phyloP scores from a whole-genome alignment of 1,139 yeast species.

The Geotrichum reessii region DNA sequence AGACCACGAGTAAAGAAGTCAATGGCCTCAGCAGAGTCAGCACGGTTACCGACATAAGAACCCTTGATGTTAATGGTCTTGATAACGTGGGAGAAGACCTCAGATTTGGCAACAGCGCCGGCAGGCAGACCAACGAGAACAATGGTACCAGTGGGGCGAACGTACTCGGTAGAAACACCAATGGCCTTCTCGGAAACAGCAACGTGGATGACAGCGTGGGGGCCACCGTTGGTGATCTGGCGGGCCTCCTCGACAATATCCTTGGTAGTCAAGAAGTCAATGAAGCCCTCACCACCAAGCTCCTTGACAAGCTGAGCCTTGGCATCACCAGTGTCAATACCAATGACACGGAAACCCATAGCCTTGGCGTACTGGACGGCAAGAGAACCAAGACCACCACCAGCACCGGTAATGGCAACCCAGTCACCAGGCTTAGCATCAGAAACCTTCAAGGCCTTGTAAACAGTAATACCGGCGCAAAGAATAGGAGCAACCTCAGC shows the following conservation, averaged over 20 bases:
- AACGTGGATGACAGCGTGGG: constrained; percentile 75
- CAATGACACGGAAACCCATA: constrained; percentile 73
- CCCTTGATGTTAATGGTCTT: constrained; percentile 62
- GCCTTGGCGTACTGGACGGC: constrained; percentile 80
- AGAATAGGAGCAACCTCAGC: constrained; percentile 69
- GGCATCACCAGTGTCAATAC: constrained; percentile 68
- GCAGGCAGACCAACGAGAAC: constrained; percentile 80
- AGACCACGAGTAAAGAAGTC: constrained; percentile 67
- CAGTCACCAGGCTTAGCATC: constrained; percentile 63
- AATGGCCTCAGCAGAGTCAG: constrained; percentile 71
- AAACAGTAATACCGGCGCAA: constrained; percentile 82
- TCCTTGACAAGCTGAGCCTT: constrained; percentile 51
- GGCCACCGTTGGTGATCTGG: constrained; percentile 63
- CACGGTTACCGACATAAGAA: constrained; percentile 77
- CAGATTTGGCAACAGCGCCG: constrained; percentile 55
- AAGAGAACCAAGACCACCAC: constrained; percentile 78
- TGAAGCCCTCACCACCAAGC: constrained; percentile 65
- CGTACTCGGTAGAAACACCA: constrained; percentile 60
- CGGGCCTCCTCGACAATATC: constrained; percentile 49
- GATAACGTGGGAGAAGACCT: constrained; percentile 61
- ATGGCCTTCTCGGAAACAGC: constrained; percentile 74
- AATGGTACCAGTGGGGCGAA: constrained; percentile 69
- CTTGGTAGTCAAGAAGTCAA: constrained; percentile 51
- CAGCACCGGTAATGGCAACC: constrained; percentile 80
- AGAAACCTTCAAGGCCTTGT: constrained; percentile 74